These are phyloP conservation scores for Leucocoprinus birnbaumii DNA, from an alignment of 768 basidiomycete genomes.

Conservation along the genomic window DNA sequence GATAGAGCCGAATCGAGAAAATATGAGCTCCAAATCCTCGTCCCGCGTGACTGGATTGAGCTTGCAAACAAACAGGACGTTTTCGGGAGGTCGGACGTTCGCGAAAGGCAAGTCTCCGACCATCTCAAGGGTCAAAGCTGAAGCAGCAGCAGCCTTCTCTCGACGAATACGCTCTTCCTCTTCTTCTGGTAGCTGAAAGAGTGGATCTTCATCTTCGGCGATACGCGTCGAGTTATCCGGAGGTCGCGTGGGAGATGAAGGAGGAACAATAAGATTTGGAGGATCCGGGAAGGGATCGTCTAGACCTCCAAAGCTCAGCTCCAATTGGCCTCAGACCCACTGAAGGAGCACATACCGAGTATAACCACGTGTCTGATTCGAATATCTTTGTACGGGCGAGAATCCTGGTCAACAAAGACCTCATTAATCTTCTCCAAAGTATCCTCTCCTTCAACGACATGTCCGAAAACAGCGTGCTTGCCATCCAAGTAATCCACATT, in stretches of 20 bases:
- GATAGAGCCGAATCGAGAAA: constrained; percentile 91
- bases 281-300: constrained; percentile 98
- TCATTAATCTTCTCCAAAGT: constrained; percentile 93
- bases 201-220: constrained; percentile 91
- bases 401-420: constrained; percentile 83
- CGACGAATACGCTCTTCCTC: constrained; percentile 79
- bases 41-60: constrained; percentile 93
- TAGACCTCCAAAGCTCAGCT: no score
- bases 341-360: constrained; percentile 54
- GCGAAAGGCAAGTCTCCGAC: constrained; percentile 98
- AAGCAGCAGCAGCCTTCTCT: constrained; percentile 87
- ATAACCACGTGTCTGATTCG: constrained; percentile 95
- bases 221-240: constrained; percentile 88
- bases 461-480: constrained; percentile 90
- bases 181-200: constrained; percentile 79
- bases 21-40: constrained; percentile 96
- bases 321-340: no score
- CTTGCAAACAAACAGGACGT: constrained; percentile 98
- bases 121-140: constrained; percentile 97
- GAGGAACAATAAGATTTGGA: constrained; percentile 65
- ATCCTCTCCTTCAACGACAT: constrained; percentile 91
- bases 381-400: constrained; percentile 90
- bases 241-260: constrained; percentile 73
- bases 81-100: constrained; percentile 96
- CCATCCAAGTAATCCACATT: constrained; percentile 95